Percentiles rank a stretch among this genome's conserved stretches.
phyloP scores from a whole-genome alignment of 2,329 filamentous ascomycete genomes.

The Pezicula rhizophila region DNA sequence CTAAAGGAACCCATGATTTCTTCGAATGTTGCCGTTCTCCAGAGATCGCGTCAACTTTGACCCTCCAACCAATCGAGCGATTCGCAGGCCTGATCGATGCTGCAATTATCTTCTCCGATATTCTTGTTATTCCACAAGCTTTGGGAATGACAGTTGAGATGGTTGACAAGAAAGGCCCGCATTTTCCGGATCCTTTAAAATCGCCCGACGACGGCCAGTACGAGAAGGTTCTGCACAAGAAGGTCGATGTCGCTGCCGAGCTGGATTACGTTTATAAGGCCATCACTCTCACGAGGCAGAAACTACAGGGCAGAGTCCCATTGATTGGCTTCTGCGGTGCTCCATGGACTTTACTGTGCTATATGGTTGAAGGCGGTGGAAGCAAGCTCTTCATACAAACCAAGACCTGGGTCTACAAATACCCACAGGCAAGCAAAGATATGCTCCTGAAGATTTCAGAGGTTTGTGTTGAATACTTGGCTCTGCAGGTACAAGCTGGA shows the following conservation, averaged over 20 bases:
- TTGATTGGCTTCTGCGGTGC: conserved; percentile 95
- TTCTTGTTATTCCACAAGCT: conserved; percentile 93
- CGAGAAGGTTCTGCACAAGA: conserved; percentile 62
- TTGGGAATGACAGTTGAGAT: conserved; percentile 99
- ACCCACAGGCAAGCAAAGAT: conserved; percentile 71
- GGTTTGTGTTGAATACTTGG: conserved; percentile 90
- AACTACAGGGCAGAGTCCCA: conserved; percentile 81
- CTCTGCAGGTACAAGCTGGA: conserved; percentile 84
- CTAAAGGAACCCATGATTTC: conserved; percentile 86
- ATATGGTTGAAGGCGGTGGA: conserved; percentile 98
- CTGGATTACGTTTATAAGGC: conserved; percentile 94
- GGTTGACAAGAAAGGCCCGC: conserved; percentile 93
- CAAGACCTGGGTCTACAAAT: conserved; percentile 96
- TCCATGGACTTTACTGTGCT: conserved; percentile 94
- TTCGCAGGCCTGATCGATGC: conserved; percentile 88
- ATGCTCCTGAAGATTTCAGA: conserved; percentile 88
- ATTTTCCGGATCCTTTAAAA: conserved; percentile 81
- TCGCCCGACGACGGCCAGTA: conserved; percentile 81
- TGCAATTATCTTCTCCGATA: conserved; percentile 98
- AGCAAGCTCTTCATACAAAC: conserved; percentile 90
- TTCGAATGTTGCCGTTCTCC: conserved; percentile 95
- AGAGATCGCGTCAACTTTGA: conserved; percentile 87
- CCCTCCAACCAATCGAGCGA: conserved; percentile 89
- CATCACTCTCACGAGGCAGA: conserved; percentile 83
- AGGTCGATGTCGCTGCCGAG: conserved; percentile 80